Evolutionary conservation across 2,329 filamentous ascomycete genomes (phyloP), one percentile per base, ranked within the genome.

Genomic region (Curvularia spicifera): DNA sequence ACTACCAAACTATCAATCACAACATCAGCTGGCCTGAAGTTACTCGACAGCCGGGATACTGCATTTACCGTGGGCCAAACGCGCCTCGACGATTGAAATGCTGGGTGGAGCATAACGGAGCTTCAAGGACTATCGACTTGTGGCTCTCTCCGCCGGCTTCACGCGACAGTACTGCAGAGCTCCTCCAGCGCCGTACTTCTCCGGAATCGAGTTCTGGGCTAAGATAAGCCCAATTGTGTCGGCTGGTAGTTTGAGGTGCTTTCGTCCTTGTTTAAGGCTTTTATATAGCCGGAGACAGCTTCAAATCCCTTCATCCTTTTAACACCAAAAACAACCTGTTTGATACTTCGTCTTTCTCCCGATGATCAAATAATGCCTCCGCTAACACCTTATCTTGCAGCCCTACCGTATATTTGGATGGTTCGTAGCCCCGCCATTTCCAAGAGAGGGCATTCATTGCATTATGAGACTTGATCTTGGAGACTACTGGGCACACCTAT

Each of bases 1-100:
- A 28, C 13, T 45, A 55, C 9, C 61, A 61, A 26, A 59, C 53
- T 12, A 57, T 68, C 44, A 62, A 61, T 5, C 65, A 68, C 10
- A 51, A 60, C 10, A 59, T 66, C 13, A 58, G 62, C n/a, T 68
- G 65, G 65, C 55, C 61, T 4, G 54, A 63, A 5, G 44, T 66
- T 6, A 58, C 60, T 53, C 62, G 60, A 37, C 31, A 56, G 2
- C 50, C 52, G 0, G 56, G 64, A 2, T 63, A 63, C 12, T 56
- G 57, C 35, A 66, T 66, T 60, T 64, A 68, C 35, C 59, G 59
- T 10, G 65, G 65, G 2, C 57, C 60, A 8, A 56, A 42, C 46
- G 57, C 59, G 18, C 58, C 61, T 24, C 48, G 18, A 15, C 37
- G 31, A 10, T 5, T 61, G 7, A 6, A 53, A 10, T 56, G 54